Evolutionary conservation across 2,329 filamentous ascomycete genomes (phyloP).

Genomic region (Fusarium citri): DNA sequence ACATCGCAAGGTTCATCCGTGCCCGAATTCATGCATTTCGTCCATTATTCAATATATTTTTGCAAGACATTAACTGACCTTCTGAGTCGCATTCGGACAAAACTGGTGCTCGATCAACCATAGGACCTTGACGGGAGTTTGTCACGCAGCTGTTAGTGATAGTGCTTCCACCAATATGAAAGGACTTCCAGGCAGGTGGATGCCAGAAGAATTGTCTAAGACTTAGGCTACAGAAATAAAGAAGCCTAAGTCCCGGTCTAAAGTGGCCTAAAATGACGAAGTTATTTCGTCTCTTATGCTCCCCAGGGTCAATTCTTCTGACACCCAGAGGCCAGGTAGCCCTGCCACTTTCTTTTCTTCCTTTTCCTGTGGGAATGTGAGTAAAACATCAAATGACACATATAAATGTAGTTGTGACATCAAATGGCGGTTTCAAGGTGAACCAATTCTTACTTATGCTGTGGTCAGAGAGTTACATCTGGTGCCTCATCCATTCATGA

Average conservation of each 20-base stretch:
- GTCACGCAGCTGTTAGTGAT: neutral
- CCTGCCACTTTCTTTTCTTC: neutral
- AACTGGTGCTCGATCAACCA: neutral
- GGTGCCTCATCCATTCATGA: neutral
- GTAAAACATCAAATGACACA: no score
- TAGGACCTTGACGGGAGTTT: no score
- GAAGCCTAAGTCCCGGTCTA: no score
- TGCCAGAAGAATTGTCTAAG: no score
- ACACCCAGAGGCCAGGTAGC: neutral
- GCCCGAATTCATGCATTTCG: neutral
- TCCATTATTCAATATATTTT: neutral
- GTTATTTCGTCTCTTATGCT: no score
- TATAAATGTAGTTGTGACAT: neutral
- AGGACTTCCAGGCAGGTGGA: neutral
- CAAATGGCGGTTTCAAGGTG: neutral
- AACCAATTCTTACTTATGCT: neutral
- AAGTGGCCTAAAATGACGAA: no score
- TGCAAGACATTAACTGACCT: neutral
- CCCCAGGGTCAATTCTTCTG: no score
- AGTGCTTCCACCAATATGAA: neutral
- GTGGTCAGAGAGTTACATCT: neutral
- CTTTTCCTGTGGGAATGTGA: neutral
- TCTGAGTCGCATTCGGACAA: neutral
- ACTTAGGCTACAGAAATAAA: no score
- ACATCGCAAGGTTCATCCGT: conserved; percentile 1